phyloP scores from a whole-genome alignment of 768 basidiomycete species.

The Pleurotus salmoneostramineus region DNA sequence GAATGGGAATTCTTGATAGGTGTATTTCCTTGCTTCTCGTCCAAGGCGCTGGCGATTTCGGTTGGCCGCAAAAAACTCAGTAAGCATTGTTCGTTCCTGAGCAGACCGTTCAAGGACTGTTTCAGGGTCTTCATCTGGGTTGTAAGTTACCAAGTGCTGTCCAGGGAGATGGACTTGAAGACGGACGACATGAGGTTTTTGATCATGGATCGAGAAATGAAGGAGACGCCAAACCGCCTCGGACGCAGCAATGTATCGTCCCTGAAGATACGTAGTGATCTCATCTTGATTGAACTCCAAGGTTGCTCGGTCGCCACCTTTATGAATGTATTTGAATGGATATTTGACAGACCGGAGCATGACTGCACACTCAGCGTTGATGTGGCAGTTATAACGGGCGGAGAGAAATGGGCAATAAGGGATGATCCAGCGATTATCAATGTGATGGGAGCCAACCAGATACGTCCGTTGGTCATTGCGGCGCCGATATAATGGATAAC shows the following conservation, averaged over 20 bases:
- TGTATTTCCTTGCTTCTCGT: constrained; percentile 12
- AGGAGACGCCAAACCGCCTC: constrained; percentile 27
- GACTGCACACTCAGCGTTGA: constrained; percentile 42
- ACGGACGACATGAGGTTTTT: constrained; percentile 24
- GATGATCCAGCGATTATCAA: constrained; percentile 39
- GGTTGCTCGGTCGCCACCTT: constrained; percentile 38
- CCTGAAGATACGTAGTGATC: constrained; percentile 29
- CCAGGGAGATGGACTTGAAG: constrained; percentile 28
- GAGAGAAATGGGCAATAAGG: constrained; percentile 33
- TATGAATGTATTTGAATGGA: constrained; percentile 45
- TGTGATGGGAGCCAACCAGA: constrained; percentile 13
- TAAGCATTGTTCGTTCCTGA: constrained; percentile 18
- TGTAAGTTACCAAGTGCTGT: constrained; percentile 19
- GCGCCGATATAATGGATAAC: constrained; percentile 33
- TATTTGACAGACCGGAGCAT: constrained; percentile 40
- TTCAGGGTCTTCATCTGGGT: constrained; percentile 17
- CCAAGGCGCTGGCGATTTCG: not conserved
- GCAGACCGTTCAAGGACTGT: constrained; percentile 11
- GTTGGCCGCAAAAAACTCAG: constrained; percentile 28
- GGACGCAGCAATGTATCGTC: constrained; percentile 27
- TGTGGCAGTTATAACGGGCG: constrained; percentile 37
- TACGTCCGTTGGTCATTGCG: constrained; percentile 28
- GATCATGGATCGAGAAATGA: constrained; percentile 25
- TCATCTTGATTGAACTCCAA: constrained; percentile 30
- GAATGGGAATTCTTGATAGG: constrained; percentile 30